Evolutionary conservation across 345 rosid genomes (phyloP).

Genomic region (Raphanus raphanistrum): DNA sequence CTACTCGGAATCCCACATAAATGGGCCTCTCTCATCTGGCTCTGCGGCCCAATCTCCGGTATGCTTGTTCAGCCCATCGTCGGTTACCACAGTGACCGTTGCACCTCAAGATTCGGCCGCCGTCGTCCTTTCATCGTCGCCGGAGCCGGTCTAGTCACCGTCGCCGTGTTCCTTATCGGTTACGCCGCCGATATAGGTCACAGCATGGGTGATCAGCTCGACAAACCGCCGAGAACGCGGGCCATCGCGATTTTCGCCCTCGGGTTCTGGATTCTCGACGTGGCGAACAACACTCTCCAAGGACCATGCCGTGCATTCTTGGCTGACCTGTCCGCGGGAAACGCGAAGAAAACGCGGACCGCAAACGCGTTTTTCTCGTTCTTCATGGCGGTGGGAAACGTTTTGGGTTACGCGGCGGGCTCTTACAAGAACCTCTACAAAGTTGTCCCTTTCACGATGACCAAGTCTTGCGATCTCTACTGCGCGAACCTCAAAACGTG

Average conservation of each 20-base stretch:
- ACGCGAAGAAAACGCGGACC: constrained; percentile 52
- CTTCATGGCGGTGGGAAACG: constrained; percentile 92
- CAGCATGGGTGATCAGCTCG: constrained; percentile 49
- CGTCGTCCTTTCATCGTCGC: constrained; percentile 81
- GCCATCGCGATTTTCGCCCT: constrained; percentile 67
- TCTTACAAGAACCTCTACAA: constrained; percentile 55
- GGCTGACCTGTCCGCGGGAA: constrained; percentile 67
- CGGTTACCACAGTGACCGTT: constrained; percentile 78
- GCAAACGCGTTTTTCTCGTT: constrained; percentile 73
- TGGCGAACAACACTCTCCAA: constrained; percentile 82
- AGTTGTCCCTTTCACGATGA: constrained; percentile 62
- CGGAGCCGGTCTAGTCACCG: constrained; percentile 55
- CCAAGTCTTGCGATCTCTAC: constrained; percentile 67
- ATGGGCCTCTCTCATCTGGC: constrained; percentile 90
- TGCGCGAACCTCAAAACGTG: constrained; percentile 90
- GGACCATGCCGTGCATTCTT: constrained; percentile 86
- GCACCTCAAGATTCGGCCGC: constrained; percentile 75
- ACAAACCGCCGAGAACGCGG: constrained; percentile 46
- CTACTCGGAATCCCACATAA: constrained; percentile 79
- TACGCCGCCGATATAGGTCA: constrained; percentile 80
- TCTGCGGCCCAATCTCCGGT: constrained; percentile 91
- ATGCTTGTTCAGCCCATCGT: constrained; percentile 85
- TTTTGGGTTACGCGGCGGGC: constrained; percentile 81
- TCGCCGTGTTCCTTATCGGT: constrained; percentile 74
- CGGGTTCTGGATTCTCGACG: constrained; percentile 91